Conservation (phyloP, 148 eudicot genomes). For the Vaccinium vitisidaea region DNA sequence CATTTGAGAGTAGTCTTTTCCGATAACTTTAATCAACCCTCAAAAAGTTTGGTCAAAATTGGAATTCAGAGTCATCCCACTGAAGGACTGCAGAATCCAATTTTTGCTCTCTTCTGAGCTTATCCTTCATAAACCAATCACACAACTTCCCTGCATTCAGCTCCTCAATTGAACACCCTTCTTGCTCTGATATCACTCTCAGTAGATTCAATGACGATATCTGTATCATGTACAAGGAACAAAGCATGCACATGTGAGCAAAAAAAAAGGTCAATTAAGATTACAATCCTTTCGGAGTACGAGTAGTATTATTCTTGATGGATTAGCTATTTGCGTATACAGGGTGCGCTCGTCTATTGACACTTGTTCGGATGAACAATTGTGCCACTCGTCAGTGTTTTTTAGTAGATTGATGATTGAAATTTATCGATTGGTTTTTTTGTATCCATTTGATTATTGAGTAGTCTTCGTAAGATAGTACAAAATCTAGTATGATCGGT, state of each 20-base stretch:
- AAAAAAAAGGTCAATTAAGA: neutral
- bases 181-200: conserved; percentile 80
- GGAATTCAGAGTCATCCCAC: conserved; percentile 75
- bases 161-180: conserved; percentile 77
- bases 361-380: neutral
- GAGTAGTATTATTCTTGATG: no score
- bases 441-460: neutral
- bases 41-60: conserved; percentile 17
- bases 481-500: neutral
- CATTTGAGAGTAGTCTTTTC: neutral
- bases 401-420: no score
- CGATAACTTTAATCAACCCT: neutral
- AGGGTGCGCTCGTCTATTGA: neutral
- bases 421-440: neutral
- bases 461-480: neutral
- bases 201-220: conserved; percentile 76
- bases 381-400: neutral
- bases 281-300: neutral
- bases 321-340: no score
- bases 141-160: conserved; percentile 85
- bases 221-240: conserved; percentile 29
- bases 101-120: conserved; percentile 79
- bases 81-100: conserved; percentile 81
- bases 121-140: conserved; percentile 94
- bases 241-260: neutral